phyloP scores from a whole-genome alignment of 441 rosid genomes.

The Biscutella laevigata region DNA sequence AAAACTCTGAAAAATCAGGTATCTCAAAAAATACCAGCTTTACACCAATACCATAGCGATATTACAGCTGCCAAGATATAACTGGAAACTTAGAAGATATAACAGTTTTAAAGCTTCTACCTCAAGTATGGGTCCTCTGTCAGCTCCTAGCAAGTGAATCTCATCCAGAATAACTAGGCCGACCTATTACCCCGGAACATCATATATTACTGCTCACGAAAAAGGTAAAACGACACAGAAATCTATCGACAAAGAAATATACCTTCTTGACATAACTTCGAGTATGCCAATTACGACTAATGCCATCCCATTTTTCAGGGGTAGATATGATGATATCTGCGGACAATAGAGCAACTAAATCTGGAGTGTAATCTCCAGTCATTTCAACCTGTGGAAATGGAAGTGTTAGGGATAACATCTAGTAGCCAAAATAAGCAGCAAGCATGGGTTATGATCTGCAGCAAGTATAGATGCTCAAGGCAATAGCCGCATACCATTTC shows the following conservation, averaged over 20 bases:
- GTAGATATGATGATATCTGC: conserved; percentile 98
- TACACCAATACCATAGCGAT: conserved; percentile 3
- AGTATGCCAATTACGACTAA: conserved; percentile 98
- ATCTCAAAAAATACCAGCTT: conserved; percentile 1
- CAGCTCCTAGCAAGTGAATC: conserved; percentile 98
- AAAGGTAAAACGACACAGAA: conserved; percentile 9
- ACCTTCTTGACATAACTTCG: conserved; percentile 98
- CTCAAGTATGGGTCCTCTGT: conserved; percentile 99
- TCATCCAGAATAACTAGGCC: conserved; percentile 97
- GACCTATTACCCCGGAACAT: conserved; percentile 48
- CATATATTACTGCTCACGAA: conserved; percentile 5
- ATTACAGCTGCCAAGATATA: conserved; percentile 15
- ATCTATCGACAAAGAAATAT: conserved; percentile 11
- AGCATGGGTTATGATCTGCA: conserved; percentile 6
- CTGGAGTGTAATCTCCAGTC: conserved; percentile 99
- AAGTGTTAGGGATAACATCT: conserved; percentile 15
- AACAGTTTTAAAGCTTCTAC: conserved; percentile 32
- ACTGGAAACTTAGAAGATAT: background rate
- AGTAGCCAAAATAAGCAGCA: conserved; percentile 15
- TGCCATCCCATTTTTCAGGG: conserved; percentile 99
- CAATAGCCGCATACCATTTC: conserved; percentile 48
- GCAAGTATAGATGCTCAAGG: conserved; percentile 13
- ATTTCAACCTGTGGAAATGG: conserved; percentile 70
- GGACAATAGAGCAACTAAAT: conserved; percentile 89
- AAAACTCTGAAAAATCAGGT: background rate